Conservation (phyloP, 768 basidiomycete genomes). For the Russula griseocarnosa region DNA sequence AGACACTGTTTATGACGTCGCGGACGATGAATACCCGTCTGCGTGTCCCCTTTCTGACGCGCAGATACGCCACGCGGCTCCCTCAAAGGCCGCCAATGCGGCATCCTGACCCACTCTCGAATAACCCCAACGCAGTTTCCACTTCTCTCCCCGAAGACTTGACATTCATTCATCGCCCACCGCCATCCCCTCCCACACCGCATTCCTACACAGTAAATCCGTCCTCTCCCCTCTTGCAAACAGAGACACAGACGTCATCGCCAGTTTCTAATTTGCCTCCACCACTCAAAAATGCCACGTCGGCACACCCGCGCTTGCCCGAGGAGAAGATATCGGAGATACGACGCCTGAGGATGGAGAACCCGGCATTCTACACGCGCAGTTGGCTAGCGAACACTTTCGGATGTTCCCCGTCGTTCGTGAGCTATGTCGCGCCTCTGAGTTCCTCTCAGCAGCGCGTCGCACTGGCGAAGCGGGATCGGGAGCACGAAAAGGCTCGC, state of each 20-base stretch:
- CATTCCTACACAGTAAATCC: conserved; percentile 66
- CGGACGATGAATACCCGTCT: conserved; percentile 15
- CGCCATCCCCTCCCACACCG: conserved; percentile 70
- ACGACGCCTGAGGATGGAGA: conserved; percentile 49
- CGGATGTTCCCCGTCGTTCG: conserved; percentile 63
- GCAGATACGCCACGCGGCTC: conserved; percentile 25
- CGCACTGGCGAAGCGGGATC: conserved; percentile 44
- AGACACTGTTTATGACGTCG: neutral
- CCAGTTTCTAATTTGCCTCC: conserved; percentile 32
- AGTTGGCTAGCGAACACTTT: conserved; percentile 72
- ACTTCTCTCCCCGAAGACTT: conserved; percentile 41
- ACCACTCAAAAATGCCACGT: conserved; percentile 23
- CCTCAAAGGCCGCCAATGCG: conserved; percentile 29
- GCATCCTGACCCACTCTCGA: conserved; percentile 25
- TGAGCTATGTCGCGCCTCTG: conserved; percentile 60
- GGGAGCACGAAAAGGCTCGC: conserved; percentile 44
- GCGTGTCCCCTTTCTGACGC: conserved; percentile 2
- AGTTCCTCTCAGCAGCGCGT: conserved; percentile 47
- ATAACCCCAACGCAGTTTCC: conserved; percentile 13
- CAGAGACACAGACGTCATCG: conserved; percentile 32
- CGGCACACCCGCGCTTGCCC: conserved; percentile 42
- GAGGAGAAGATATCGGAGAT: conserved; percentile 55
- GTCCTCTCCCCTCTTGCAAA: conserved; percentile 62
- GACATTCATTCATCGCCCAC: conserved; percentile 83
- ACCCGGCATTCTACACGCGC: conserved; percentile 60